Base-by-base conservation (phyloP, 2,329 filamentous ascomycete species). In the Cyphellophora europaea region DNA sequence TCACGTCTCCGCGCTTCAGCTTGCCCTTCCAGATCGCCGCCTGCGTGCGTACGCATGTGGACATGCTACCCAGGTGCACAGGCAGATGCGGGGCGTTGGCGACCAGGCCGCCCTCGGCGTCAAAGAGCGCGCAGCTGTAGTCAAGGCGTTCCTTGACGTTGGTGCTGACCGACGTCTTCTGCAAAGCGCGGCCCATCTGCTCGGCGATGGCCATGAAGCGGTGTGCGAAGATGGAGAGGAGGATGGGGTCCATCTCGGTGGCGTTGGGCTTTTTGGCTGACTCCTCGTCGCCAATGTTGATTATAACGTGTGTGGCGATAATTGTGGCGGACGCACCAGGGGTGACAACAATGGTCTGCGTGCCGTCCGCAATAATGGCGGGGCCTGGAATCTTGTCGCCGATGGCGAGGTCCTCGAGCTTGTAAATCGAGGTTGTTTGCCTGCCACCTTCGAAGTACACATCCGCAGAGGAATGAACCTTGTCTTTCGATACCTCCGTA, bases 391-490 rank as follows among this genome's bases (percentile, higher is more conserved):
- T 66, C 13, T 76, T 73, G 41, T 87, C 77, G 2, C 87, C 85
- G 5, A 84, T 67, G 2, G 67, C 63, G 8, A 95, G 66, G 40
- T 85, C 73, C 43, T 82, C 77, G 0, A 95, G 71, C 56, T 82
- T 87, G 60, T 87, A 94, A 33, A 94, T 75, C 0, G 85, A 79
- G 0, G 87, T 93, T 12, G 87, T 72, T 43, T 72, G 63, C 16
- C 86, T 72, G 2, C 86, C 84, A 4, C 79, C 82, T 43, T 91
- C 83, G 47, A 94, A 94, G 56, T 88, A 95, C 0, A 93, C 84
- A 32, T 77, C 63, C 2, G 76, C 72, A 3, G 60, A 71, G n/a
- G 71, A 71, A 50, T 87, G 79, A 15, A 71, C 66, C 52, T 83
- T 84, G 32, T 72, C 62, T n/a, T 65, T 62, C 3, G 69, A 63